Evolutionary conservation across 192 early-diverging fungal species (phyloP).

Genomic region (Coemansia sp.): DNA sequence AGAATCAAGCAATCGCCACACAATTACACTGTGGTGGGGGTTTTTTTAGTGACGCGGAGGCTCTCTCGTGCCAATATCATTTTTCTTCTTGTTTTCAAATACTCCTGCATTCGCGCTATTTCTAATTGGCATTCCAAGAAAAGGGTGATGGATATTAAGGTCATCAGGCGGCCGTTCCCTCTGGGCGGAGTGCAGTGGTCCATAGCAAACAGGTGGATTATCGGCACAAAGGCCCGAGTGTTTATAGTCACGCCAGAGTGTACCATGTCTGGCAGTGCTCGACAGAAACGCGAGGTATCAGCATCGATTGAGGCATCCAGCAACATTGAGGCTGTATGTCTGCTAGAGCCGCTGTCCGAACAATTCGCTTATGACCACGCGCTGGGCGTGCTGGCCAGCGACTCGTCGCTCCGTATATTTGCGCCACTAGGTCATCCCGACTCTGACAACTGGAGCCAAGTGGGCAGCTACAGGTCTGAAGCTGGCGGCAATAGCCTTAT

Average conservation of each 20-base stretch:
- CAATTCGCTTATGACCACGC: constrained; percentile 15
- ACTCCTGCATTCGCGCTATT: not conserved
- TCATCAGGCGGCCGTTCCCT: constrained; percentile 11
- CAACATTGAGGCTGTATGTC: constrained; percentile 30
- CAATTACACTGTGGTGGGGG: too few species aligned
- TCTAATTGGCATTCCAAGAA: not conserved
- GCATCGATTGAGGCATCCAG: constrained; percentile 15
- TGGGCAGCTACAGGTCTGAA: constrained; percentile 26
- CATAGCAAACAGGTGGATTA: constrained; percentile 34
- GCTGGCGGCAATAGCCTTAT: constrained; percentile 12
- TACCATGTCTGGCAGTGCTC: not conserved
- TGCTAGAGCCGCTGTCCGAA: constrained; percentile 23
- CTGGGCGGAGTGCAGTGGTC: constrained; percentile 29
- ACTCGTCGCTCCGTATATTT: constrained; percentile 36
- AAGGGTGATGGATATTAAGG: constrained; percentile 21
- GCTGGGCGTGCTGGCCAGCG: constrained; percentile 23
- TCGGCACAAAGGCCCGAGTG: constrained; percentile 20
- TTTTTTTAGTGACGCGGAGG: too few species aligned
- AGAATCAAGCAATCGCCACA: too few species aligned
- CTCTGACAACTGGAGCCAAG: constrained; percentile 22
- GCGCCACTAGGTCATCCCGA: constrained; percentile 20
- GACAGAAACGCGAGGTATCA: constrained; percentile 12
- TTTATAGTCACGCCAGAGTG: constrained; percentile 27
- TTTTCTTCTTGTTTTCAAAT: not conserved
- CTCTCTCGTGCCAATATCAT: not conserved